Evolutionary conservation across 208 protist species (phyloP), one percentile per base, ranked within the genome.

Genomic region (Acanthamoeba rhysodes): DNA sequence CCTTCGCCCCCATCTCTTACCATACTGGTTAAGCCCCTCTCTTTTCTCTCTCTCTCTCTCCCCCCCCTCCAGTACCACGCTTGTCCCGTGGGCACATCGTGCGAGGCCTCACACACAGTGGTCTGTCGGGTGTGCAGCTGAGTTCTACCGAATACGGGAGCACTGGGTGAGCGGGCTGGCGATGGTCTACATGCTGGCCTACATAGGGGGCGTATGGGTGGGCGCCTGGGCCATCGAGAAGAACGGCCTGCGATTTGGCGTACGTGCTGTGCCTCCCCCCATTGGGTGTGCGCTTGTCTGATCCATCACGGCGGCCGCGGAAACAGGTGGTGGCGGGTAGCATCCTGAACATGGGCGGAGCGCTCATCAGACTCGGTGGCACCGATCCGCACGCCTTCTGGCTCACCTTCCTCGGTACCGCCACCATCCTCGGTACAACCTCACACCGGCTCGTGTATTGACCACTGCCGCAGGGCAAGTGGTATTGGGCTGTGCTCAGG

Each of bases 141-240:
- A 85, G 20, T 91, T 70, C 32, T 91, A 72, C 24, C 70, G 68
- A 59, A 34, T 68, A 41, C 22, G 18, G 29, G 50, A 85, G 32
- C 72, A 85, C 76, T 85, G 68, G 90, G 90, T 94, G 66, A 94
- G 55, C 68, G 50, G 45, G 66, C 32, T 94, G 72, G 55, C 50
- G n/a, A 78, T 94, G 59, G 66, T 94, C n/a, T 94, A 70, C 72
- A 94, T 94, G 90, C 29, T 82, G 45, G 45, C 45, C 90, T 94
- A 94, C 68, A 94, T 94, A 2, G 50, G 50, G 6, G 59, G 45
- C 41, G n/a, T 94, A 5, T 94, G 45, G 45, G 27, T 57, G 59
- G 90, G 50, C 14, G 29, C 66, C 16, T 94, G 90, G 90, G 90
- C 22, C 50, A 62, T 94, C 6, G 90, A 94, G 34, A 94, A 55